Conservation (phyloP, 2,329 filamentous ascomycete species). For the Ramularia endophylla region DNA sequence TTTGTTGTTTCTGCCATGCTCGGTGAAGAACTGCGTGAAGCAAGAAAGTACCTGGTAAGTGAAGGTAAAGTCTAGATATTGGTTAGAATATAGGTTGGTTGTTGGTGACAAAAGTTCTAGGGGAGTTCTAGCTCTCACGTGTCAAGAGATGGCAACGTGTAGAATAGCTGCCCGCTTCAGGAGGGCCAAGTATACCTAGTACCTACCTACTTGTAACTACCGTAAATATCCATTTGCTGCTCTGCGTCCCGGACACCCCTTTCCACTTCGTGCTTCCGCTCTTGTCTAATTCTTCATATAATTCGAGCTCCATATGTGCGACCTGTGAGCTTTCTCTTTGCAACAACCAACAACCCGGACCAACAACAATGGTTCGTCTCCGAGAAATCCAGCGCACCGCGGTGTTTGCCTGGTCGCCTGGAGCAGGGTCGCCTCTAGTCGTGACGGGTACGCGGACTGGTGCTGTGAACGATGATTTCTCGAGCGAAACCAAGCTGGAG, state of each 20-base stretch:
- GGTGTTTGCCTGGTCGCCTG: conserved; percentile 94
- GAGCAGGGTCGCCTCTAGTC: conserved; percentile 69
- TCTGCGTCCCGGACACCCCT: too few species aligned
- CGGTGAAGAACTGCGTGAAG: background rate
- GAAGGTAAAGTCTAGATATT: background rate
- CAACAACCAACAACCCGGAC: conserved; percentile 5
- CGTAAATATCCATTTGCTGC: conserved; percentile 1
- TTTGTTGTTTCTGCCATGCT: conserved; percentile 77
- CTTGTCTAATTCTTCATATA: too few species aligned
- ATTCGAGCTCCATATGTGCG: conserved; percentile 3
- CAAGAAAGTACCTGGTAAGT: background rate
- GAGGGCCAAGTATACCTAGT: background rate
- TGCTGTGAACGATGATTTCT: conserved; percentile 95
- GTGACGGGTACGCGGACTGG: conserved; percentile 93
- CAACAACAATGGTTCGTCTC: conserved; percentile 76
- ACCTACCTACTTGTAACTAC: too few species aligned
- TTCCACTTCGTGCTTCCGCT: too few species aligned
- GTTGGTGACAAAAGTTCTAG: background rate
- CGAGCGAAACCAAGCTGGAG: conserved; percentile 92
- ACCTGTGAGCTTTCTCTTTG: conserved; percentile 2
- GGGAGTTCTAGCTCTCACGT: background rate
- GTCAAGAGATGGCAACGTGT: background rate
- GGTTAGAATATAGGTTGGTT: conserved; percentile 1
- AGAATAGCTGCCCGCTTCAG: background rate
- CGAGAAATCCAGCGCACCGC: conserved; percentile 95